A percentile compares a stretch with the other conserved stretches of the same genome.
phyloP scores from a whole-genome alignment of 192 early-diverging fungal genomes.

The Mortierella alpina region DNA sequence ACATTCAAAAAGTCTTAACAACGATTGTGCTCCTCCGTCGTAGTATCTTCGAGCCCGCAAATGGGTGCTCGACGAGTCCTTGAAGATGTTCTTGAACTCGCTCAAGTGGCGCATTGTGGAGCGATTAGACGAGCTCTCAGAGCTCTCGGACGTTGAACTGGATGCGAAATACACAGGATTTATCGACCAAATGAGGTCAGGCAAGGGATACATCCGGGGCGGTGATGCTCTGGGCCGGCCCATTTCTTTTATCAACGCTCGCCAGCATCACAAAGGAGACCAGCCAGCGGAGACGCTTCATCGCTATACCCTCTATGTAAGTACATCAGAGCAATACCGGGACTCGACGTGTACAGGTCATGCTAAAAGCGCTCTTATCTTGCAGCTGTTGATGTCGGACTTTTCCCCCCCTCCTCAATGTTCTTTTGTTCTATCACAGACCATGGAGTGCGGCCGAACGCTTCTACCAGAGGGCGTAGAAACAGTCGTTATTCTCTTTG shows the following conservation, averaged over 20 bases:
- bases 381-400: neutral
- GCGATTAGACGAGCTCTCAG: slow-evolving; percentile 61
- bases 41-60: slow-evolving; percentile 90
- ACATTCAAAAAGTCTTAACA: neutral
- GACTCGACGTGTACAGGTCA: neutral
- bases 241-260: slow-evolving; percentile 62
- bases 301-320: slow-evolving; percentile 75
- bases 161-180: slow-evolving; percentile 55
- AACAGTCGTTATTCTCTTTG: slow-evolving; percentile 80
- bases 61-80: slow-evolving; percentile 84
- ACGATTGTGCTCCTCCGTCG: neutral
- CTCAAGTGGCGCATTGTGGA: slow-evolving; percentile 81
- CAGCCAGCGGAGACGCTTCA: slow-evolving; percentile 74
- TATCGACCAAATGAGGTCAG: slow-evolving; percentile 55
- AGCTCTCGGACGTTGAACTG: slow-evolving; percentile 60
- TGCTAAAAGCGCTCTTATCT: neutral
- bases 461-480: slow-evolving; percentile 66
- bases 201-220: slow-evolving; percentile 63
- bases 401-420: neutral
- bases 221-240: slow-evolving; percentile 61
- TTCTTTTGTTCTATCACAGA: neutral
- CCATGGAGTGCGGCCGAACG: slow-evolving; percentile 42
- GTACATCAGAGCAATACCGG: slow-evolving; percentile 19
- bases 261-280: slow-evolving; percentile 63
- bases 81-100: slow-evolving; percentile 75